Percentiles rank a stretch among this genome's conserved stretches.
Evolutionary conservation across 78 protist species (phyloP).

Genomic region (Protostelium mycophagum): DNA sequence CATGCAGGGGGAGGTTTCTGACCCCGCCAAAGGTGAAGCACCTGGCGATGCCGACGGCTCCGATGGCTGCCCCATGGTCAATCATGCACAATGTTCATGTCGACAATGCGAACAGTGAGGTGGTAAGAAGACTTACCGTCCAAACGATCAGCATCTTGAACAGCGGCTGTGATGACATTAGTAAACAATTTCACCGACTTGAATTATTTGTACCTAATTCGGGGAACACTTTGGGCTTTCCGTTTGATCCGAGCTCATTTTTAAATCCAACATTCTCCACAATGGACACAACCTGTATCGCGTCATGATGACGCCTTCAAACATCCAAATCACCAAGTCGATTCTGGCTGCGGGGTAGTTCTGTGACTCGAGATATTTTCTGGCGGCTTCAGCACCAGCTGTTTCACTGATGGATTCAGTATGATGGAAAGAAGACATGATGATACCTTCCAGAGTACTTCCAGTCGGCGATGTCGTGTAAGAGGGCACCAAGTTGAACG

Average conservation of each 20-base stretch:
- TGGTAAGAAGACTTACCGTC: constrained; percentile 36
- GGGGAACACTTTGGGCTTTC: neutral
- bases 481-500: constrained; percentile 55
- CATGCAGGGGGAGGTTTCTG: constrained; percentile 21
- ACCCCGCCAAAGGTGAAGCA: constrained; percentile 33
- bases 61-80: constrained; percentile 43
- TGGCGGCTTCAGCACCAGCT: constrained; percentile 35
- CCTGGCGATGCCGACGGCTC: constrained; percentile 55
- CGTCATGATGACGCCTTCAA: too few relatives aligned
- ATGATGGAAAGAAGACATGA: neutral
- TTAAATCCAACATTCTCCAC: constrained; percentile 53
- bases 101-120: neutral
- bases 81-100: neutral
- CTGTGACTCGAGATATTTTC: constrained; percentile 2
- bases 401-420: constrained; percentile 3
- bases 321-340: neutral
- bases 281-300: neutral
- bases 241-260: constrained; percentile 63
- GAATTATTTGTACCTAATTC: neutral
- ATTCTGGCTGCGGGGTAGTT: constrained; percentile 27
- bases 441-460: constrained; percentile 36
- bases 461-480: constrained; percentile 67
- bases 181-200: neutral
- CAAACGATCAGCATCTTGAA: constrained; percentile 76
- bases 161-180: constrained; percentile 32